Evolutionary conservation across 805 yeast genomes (phyloP), one percentile per base, ranked within the genome.

Genomic region (Tetrapisispora fleetii): DNA sequence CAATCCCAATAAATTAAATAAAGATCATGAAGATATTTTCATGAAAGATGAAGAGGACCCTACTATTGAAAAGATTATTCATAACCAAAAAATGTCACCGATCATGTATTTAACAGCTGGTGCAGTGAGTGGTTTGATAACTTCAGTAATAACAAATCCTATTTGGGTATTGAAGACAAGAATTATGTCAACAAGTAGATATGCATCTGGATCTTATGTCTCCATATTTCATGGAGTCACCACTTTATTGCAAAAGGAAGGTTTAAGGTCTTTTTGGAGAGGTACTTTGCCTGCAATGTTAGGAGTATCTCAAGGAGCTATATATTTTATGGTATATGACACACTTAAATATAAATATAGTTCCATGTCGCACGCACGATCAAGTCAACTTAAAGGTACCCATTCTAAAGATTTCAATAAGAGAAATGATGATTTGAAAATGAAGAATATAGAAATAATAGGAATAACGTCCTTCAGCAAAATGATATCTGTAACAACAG

Each of bases 151-250:
- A 16, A 90, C 99, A 1, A 93, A 89, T 60, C 99, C 99, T 1
- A 76, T 91, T 11, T 91, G 99, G 99, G 96, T 93, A 1, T 64
- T 93, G 18, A 93, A 93, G 65, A 93, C 99, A 0, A 73, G 98
- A 52, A 83, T 91, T 54, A 73, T 90, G 58, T 80, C 89, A 18
- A 76, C 63, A 14, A 59, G 61, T 42, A 45, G 50, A 22, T 37
- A 38, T 13, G 49, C 58, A 16, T 49, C 40, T 16, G 52, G 50
- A 41, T 60, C 51, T 0, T 87, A 88, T 58, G 64, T 64, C 10
- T 78, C 87, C 0, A 65, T 81, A 7, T 11, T 58, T 18, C 78
- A 79, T 50, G 95, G 95, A 1, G 57, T 80, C 0, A 48, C 49
- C 6, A 62, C 72, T 22, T 75, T 87, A 14, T 52, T 70, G 14